Conservation (phyloP, 371 early-diverging fungal species). For the Mortierella sp. region DNA sequence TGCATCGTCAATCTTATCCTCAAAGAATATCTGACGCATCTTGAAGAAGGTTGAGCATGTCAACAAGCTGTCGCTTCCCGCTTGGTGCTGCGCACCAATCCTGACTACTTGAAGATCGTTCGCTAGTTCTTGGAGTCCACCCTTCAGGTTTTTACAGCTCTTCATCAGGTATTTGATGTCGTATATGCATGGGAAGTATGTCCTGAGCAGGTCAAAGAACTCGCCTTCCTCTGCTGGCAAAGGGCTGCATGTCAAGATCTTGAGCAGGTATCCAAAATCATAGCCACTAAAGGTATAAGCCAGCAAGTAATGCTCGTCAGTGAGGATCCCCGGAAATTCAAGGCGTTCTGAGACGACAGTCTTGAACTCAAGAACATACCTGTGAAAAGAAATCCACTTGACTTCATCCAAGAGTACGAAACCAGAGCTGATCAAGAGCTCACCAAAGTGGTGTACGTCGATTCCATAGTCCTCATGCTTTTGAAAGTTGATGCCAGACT, state of each 20-base stretch:
- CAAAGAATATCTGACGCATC: conserved; percentile 95
- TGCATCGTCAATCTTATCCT: conserved; percentile 92
- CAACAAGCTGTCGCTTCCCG: conserved; percentile 98
- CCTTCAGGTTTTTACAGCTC: conserved; percentile 95
- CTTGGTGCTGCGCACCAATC: conserved; percentile 99
- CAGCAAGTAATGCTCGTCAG: conserved; percentile 9
- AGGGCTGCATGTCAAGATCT: conserved; percentile 91
- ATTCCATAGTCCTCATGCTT: conserved; percentile 98
- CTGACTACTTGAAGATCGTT: conserved; percentile 94
- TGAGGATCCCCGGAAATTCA: background rate
- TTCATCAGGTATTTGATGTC: conserved; percentile 99
- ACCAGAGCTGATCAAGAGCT: conserved; percentile 97
- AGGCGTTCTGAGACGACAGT: background rate
- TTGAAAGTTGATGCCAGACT: conserved; percentile 99
- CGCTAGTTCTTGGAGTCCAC: conserved; percentile 99
- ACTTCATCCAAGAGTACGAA: conserved; percentile 94
- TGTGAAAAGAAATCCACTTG: conserved; percentile 99
- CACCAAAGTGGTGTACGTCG: conserved; percentile 97
- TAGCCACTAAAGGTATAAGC: conserved; percentile 79
- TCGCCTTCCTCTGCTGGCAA: conserved; percentile 94
- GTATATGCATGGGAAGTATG: conserved; percentile 98
- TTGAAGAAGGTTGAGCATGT: conserved; percentile 98
- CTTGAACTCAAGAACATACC: conserved; percentile 56
- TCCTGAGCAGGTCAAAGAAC: conserved; percentile 94
- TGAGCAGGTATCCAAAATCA: conserved; percentile 99